Base-by-base conservation (phyloP, 352 stramenopile genomes). In the Plasmopara halstedii region DNA sequence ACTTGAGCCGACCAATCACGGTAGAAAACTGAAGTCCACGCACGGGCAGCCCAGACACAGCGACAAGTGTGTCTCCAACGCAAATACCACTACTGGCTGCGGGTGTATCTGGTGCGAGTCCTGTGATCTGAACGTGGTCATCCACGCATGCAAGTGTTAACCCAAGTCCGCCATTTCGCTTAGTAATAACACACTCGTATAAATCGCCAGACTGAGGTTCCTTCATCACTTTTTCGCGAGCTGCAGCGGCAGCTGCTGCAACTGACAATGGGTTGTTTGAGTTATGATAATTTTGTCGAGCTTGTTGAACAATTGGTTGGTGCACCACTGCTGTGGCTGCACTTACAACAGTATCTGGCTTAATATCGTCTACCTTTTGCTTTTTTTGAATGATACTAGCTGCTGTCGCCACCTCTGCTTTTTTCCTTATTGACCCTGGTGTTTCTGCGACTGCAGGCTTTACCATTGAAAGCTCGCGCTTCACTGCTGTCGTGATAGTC, bases 111-210 rank as follows among this genome's bases (percentile, higher is more conserved):
- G 74, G 74, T 2, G 73, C 73, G 7, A 89, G 53, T 7, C 74
- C 77, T 37, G 73, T 89, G 62, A 89, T 89, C 58, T 89, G 77
- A 19, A 89, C 77, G 64, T 89, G 77, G 59, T 87, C 74, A 56
- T 89, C 77, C 36, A 89, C 77, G 44, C 77, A 89, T 14, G 77
- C 77, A 6, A 89, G 67, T 34, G 77, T 88, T 32, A 88, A 56
- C 23, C 77, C 77, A 14, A 88, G 62, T 8, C 77, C 74, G 21
- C 77, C 77, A 48, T 88, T 88, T 7, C 73, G 62, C 45, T 88
- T 88, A 33, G 73, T 88, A 61, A 88, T 88, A 29, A 88, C 74
- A 39, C 77, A 88, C 61, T 88, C 77, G 68, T 88, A 88, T n/a
- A 88, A 40, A 46, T 88, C 77, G 2, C 76, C 76, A 2, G 73